These are phyloP conservation scores for Stentor roeselii DNA, from an alignment of 73 alveolate genomes.

Conservation along the genomic window DNA sequence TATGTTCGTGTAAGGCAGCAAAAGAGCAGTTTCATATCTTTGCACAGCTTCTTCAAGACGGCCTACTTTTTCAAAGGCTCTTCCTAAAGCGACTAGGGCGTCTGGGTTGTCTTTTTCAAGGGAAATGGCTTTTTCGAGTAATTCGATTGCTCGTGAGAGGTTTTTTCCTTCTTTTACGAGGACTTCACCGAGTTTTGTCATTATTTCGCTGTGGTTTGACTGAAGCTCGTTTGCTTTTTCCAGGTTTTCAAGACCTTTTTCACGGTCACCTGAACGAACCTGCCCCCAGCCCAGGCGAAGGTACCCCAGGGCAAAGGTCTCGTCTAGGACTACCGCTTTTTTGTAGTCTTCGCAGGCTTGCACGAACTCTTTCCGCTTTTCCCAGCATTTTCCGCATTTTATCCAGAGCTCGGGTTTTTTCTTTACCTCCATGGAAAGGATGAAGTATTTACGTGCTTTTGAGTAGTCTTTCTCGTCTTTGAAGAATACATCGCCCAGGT, in stretches of 20 bases:
- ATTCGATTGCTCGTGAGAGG: conserved; percentile 68
- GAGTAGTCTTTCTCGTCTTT: conserved; percentile 41
- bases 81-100: conserved; percentile 75
- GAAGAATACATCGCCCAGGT: conserved; percentile 40
- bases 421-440: conserved; percentile 10
- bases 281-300: conserved; percentile 78
- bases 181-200: conserved; percentile 80
- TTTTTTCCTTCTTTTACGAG: conserved; percentile 43
- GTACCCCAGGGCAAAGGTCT: conserved; percentile 56
- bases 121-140: conserved; percentile 54
- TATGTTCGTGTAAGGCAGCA: conserved; percentile 59
- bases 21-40: conserved; percentile 59
- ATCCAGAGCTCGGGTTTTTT: conserved; percentile 46
- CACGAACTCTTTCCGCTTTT: conserved; percentile 60
- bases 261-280: conserved; percentile 46
- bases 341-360: conserved; percentile 51
- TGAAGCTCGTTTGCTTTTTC: conserved; percentile 55
- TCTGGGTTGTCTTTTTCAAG: conserved; percentile 74
- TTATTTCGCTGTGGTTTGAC: conserved; percentile 61
- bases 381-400: conserved; percentile 74
- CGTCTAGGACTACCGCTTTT: conserved; percentile 57
- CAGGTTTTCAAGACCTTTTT: conserved; percentile 69
- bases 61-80: conserved; percentile 75
- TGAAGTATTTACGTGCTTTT: conserved; percentile 37
- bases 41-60: conserved; percentile 64